Percentiles rank a stretch among this genome's conserved stretches.
These are phyloP conservation scores for Bolboschoenus planiculmis DNA, from an alignment of 176 grass and related monocot genomes.

Conservation along the genomic window DNA sequence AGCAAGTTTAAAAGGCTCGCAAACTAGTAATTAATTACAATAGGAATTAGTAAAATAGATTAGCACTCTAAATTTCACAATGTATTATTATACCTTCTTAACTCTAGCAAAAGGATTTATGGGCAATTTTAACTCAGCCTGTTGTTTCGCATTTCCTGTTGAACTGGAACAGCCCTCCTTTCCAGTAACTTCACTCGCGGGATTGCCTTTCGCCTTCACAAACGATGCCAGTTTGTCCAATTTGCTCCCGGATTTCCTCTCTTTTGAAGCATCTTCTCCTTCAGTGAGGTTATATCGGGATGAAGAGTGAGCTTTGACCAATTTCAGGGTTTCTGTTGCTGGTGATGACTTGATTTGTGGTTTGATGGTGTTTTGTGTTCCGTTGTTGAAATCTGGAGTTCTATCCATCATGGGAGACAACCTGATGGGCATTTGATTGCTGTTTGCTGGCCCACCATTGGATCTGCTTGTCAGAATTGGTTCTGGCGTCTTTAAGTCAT, in stretches of 20 bases:
- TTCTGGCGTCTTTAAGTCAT: slow-evolving; percentile 15
- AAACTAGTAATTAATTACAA: slow-evolving; percentile 21
- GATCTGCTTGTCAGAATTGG: not conserved
- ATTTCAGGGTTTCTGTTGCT: slow-evolving; percentile 17
- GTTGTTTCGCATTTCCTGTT: slow-evolving; percentile 1
- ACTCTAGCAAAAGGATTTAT: slow-evolving; percentile 25
- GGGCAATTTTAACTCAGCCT: slow-evolving; percentile 7
- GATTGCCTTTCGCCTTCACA: slow-evolving; percentile 15
- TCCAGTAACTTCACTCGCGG: not conserved
- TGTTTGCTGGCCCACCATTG: not conserved
- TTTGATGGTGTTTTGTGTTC: slow-evolving; percentile 5
- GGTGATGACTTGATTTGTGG: slow-evolving; percentile 1
- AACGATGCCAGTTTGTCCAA: slow-evolving; percentile 1
- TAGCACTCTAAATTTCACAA: not conserved
- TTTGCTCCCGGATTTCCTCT: slow-evolving; percentile 1
- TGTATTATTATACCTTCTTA: slow-evolving; percentile 8
- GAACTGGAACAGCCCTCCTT: not conserved
- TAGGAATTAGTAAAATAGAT: not conserved
- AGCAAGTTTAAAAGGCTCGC: not conserved
- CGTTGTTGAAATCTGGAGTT: not conserved
- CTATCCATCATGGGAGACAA: not conserved
- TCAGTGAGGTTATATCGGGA: not conserved
- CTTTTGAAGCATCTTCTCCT: slow-evolving; percentile 14
- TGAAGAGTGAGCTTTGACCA: not conserved
- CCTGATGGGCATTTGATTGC: not conserved